These are phyloP conservation scores for Rubia balearica DNA, from an alignment of 305 asterid genomes.

Conservation along the genomic window DNA sequence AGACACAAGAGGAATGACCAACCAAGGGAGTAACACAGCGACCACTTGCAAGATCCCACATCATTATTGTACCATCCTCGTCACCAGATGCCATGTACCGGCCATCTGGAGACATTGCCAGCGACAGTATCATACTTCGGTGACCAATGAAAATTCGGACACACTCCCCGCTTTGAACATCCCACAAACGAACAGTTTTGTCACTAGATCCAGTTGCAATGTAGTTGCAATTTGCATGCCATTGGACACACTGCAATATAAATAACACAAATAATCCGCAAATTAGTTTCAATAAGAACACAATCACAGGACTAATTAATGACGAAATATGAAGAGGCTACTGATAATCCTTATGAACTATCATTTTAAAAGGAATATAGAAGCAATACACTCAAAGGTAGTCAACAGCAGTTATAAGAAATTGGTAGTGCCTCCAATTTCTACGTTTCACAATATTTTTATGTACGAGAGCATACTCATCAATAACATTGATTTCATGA, in stretches of 20 bases:
- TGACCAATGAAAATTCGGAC: conserved; percentile 92
- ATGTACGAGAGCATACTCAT: background rate
- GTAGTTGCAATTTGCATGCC: conserved; percentile 96
- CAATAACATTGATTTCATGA: background rate
- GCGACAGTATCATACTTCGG: conserved; percentile 70
- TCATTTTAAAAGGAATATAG: background rate
- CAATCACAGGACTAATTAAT: background rate
- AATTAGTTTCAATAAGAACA: background rate
- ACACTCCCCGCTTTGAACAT: conserved; percentile 88
- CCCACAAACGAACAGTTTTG: conserved; percentile 96
- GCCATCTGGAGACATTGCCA: conserved; percentile 97
- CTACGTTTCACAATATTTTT: background rate
- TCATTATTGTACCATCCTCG: conserved; percentile 94
- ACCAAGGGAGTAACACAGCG: conserved; percentile 83
- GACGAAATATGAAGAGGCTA: background rate
- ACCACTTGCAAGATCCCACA: conserved; percentile 97
- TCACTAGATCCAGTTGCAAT: conserved; percentile 97
- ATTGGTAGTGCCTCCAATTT: background rate
- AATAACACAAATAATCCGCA: background rate
- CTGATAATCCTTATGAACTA: background rate
- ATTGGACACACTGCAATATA: conserved; percentile 66
- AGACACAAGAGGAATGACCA: conserved; percentile 86
- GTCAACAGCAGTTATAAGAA: background rate
- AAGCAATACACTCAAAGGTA: background rate
- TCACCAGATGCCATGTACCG: conserved; percentile 98